Evolutionary conservation across 768 basidiomycete genomes (phyloP), one percentile per base, ranked within the genome.

Genomic region (Suillus occidentalis): DNA sequence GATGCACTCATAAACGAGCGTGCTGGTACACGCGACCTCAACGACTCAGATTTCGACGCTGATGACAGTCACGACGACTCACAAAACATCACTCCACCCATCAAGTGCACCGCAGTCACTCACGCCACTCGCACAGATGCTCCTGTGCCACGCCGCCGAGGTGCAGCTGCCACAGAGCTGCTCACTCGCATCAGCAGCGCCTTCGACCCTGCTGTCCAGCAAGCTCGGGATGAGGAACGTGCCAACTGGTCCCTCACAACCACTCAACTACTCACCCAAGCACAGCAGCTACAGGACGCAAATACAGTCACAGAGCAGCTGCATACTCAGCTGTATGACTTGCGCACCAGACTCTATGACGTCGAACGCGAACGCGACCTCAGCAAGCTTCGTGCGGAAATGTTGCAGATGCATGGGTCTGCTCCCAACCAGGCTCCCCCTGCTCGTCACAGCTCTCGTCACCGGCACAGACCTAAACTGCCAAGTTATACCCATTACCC

Each of bases 211-310:
- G 59, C 62, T 5, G 66, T 69, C 18, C 72, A 72, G 25, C 36
- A 56, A 25, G 63, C 58, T 6, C 68, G 63, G 10, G 74, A 78
- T 61, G 71, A 72, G 13, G 69, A 74, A 13, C 65, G 67, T 25
- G 61, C 72, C 9, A 60, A 62, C n/a, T 63, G 47, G 10, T 67
- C 72, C 9, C 59, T 77, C 45, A 70, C 73, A 25, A 72, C 62
- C 52, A 71, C 69, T 0, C 76, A 78, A 45, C 39, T 72, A 13
- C 58, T 74, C 25, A 67, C 68, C 8, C 45, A 75, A 20, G 66
- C 67, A 2, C 68, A 72, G 36, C 75, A 77, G 61, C 70, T 77
- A 25, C 64, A 69, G n/a, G 72, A 77, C 49, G 18, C 68, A 8
- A 70, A 73, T n/a, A 43, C 65, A 14, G 67, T 64, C 2, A 65